A percentile compares a stretch with the other conserved stretches of the same genome.
Conservation (phyloP, 352 stramenopile genomes). For the Globisporangium iwayamae region DNA sequence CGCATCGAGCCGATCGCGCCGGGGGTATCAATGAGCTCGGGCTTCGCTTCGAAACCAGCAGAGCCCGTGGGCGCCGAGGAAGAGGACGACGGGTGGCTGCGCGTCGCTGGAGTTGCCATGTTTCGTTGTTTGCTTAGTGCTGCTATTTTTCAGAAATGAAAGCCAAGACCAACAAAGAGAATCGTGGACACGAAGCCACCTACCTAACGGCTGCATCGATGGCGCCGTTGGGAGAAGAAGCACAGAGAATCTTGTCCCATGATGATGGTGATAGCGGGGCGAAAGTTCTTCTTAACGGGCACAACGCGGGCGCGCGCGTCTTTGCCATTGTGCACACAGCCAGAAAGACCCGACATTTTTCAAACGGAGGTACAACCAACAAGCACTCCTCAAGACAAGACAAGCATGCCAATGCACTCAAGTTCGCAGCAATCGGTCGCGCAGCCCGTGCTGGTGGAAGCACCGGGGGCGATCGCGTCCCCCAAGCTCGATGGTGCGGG, state of each 20-base stretch:
- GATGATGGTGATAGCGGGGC: not conserved
- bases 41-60: not conserved
- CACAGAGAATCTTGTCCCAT: not conserved
- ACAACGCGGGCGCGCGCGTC: too few species aligned
- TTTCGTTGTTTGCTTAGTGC: not conserved
- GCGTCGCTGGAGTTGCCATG: conserved; percentile 10
- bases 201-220: not conserved
- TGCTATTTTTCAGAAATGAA: not conserved
- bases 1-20: not conserved
- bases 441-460: conserved; percentile 20
- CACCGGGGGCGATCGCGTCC: conserved; percentile 30
- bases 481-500: conserved; percentile 21
- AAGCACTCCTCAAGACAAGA: not conserved
- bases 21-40: not conserved
- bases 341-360: not conserved
- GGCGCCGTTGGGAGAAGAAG: not conserved
- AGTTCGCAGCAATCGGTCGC: not conserved
- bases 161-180: not conserved
- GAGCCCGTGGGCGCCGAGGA: not conserved
- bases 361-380: not conserved
- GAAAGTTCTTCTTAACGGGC: too few species aligned
- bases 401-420: not conserved
- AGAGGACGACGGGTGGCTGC: not conserved
- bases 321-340: too few species aligned
- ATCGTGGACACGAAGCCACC: not conserved